phyloP scores from a whole-genome alignment of 2,329 filamentous ascomycete genomes.

The Aspergillus hortae region DNA sequence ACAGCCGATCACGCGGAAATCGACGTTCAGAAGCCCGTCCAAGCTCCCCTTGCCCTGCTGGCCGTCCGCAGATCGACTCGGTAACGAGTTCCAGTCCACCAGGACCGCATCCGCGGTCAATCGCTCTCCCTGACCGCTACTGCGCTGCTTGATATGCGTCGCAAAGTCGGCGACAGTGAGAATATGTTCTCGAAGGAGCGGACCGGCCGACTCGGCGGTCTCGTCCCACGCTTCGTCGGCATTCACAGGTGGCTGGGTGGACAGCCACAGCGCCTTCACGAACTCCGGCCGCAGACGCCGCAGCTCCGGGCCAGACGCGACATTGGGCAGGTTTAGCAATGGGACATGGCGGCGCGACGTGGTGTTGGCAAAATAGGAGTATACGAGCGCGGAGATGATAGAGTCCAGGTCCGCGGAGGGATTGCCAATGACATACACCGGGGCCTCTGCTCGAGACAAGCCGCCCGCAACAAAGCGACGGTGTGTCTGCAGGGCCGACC shows the following conservation, averaged over 20 bases:
- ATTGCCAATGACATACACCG: conserved; percentile 43
- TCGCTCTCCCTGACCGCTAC: not conserved
- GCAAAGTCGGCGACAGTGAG: conserved; percentile 41
- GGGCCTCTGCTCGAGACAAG: conserved; percentile 18
- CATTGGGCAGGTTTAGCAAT: conserved; percentile 54
- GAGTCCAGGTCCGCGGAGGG: conserved; percentile 59
- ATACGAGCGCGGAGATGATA: conserved; percentile 59
- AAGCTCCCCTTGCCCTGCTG: conserved; percentile 46
- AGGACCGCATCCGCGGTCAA: conserved; percentile 28
- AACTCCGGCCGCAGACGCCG: conserved; percentile 56
- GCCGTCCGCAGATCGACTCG: conserved; percentile 42
- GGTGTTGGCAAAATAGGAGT: conserved; percentile 53
- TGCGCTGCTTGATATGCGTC: conserved; percentile 15
- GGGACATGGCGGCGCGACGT: conserved; percentile 51
- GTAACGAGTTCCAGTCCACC: conserved; percentile 47
- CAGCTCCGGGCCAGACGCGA: conserved; percentile 46
- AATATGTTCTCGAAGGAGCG: conserved; percentile 31
- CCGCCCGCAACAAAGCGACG: conserved; percentile 23
- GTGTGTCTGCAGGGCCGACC: conserved; percentile 28
- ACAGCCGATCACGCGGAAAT: conserved; percentile 47
- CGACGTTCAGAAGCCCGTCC: conserved; percentile 42
- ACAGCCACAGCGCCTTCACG: conserved; percentile 52
- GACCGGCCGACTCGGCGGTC: conserved; percentile 20
- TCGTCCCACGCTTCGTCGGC: conserved; percentile 22
- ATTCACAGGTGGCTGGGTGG: conserved; percentile 26